Conservation (phyloP, 441 rosid species). For the Gossypium trilobum region DNA sequence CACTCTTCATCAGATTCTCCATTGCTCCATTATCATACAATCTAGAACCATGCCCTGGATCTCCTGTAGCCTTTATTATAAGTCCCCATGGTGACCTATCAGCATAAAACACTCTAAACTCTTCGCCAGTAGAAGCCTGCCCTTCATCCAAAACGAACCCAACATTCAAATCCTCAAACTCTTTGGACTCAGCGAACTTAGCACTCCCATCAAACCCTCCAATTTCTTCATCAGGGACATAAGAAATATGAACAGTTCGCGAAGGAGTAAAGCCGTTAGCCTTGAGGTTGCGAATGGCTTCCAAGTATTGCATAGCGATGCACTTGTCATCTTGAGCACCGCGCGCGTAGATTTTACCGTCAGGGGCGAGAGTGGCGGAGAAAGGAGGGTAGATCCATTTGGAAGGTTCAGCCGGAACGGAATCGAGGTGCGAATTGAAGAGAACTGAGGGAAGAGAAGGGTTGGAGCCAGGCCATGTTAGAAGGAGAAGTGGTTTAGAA, state of each 20-base stretch:
- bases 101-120: slow-evolving; percentile 62
- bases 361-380: slow-evolving; percentile 46
- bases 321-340: slow-evolving; percentile 90
- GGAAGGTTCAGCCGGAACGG: slow-evolving; percentile 70
- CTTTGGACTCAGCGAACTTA: slow-evolving; percentile 44
- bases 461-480: slow-evolving; percentile 67
- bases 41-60: slow-evolving; percentile 72
- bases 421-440: slow-evolving; percentile 84
- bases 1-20: slow-evolving; percentile 85
- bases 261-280: slow-evolving; percentile 35
- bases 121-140: slow-evolving; percentile 58
- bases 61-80: slow-evolving; percentile 45
- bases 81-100: slow-evolving; percentile 63
- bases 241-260: slow-evolving; percentile 56
- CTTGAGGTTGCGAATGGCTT: slow-evolving; percentile 57
- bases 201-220: slow-evolving; percentile 58
- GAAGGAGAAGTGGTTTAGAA: slow-evolving; percentile 44
- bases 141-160: slow-evolving; percentile 86
- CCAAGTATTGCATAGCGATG: slow-evolving; percentile 67
- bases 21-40: slow-evolving; percentile 67
- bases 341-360: slow-evolving; percentile 62
- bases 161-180: slow-evolving; percentile 51
- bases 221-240: slow-evolving; percentile 76
- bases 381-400: slow-evolving; percentile 75
- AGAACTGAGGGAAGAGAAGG: slow-evolving; percentile 62